Evolutionary conservation across 495 filamentous ascomycete genomes (phyloP), one percentile per base, ranked within the genome.

Genomic region (Pyrenula massariospora): DNA sequence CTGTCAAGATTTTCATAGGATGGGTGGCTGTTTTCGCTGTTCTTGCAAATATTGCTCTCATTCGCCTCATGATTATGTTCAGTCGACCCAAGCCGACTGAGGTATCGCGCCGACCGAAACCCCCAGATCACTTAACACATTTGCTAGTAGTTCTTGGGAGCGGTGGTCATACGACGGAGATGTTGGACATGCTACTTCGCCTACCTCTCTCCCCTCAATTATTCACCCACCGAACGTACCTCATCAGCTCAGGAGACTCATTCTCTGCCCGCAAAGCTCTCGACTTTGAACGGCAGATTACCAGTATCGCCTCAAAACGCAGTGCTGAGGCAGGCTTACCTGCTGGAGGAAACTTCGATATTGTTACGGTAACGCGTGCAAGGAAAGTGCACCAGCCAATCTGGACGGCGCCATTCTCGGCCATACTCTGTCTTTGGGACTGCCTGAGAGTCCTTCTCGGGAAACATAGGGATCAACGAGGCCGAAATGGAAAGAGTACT

Each of bases 111-210:
- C 31, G 31, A 42, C 31, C 31, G 31, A 42, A 42, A 15, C 31
- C 31, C 5, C 31, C 31, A 42, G 31, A 42, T 42, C 63, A 62
- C 1, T 74, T 79, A 22, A 78, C 81, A 25, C 91, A 90, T 67
- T 73, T 93, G 52, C 73, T 95, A 22, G 77, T 94, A 56, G 81
- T 96, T 54, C 84, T 96, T 54, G 93, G 93, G 47, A 92, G 87
- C 24, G 93, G 93, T 56, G 93, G 93, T 2, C 93, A 98, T 73
- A 96, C 92, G 1, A 81, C 88, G 12, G 93, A 98, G 73, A 94
- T 97, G 88, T 73, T 96, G 50, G 81, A 84, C 58, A 84, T 94
- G 69, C 75, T 97, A 22, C 67, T 76, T 22, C 72, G 76, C 24
- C 69, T 72, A 50, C 53, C 60, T 21, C 66, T 77, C 21, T 65